These are phyloP conservation scores for Acanthamoeba sp. DNA, from an alignment of 208 protist genomes.

Conservation along the genomic window DNA sequence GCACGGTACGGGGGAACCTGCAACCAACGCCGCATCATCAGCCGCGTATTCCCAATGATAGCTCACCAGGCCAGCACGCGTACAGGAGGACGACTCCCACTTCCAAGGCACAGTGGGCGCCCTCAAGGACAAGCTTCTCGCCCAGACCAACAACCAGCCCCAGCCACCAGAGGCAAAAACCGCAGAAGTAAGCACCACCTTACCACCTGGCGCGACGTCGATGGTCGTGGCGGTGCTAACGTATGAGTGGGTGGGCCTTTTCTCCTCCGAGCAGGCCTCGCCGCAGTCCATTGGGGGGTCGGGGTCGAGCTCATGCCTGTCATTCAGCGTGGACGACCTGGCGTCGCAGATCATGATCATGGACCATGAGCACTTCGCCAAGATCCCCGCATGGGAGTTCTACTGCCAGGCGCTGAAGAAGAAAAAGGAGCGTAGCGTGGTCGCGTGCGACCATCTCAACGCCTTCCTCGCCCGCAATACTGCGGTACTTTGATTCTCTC, in stretches of 20 bases:
- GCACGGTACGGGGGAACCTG: neutral
- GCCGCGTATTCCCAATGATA: neutral
- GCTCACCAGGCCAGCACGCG: no score
- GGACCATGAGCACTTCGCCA: conserved; percentile 13
- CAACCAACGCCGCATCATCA: neutral
- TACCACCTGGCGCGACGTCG: no score
- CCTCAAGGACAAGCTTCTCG: neutral
- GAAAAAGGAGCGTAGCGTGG: neutral
- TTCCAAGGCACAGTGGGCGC: neutral
- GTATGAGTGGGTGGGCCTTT: no score
- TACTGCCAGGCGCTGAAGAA: neutral
- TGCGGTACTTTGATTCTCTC: neutral
- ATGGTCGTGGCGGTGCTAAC: no score
- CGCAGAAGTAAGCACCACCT: no score
- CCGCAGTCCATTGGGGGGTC: no score
- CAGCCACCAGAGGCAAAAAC: no score
- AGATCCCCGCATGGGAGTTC: neutral
- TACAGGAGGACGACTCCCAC: no score
- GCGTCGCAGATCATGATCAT: neutral
- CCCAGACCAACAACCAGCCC: neutral
- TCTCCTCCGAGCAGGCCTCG: no score
- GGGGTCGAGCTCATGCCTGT: neutral
- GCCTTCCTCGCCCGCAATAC: neutral
- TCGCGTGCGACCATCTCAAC: neutral
- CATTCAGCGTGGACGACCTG: conserved; percentile 26